Percentiles rank a stretch among this genome's conserved stretches.
Evolutionary conservation across 1,284 basidiomycete genomes (phyloP).

Genomic region (Thecaphora thlaspeos): DNA sequence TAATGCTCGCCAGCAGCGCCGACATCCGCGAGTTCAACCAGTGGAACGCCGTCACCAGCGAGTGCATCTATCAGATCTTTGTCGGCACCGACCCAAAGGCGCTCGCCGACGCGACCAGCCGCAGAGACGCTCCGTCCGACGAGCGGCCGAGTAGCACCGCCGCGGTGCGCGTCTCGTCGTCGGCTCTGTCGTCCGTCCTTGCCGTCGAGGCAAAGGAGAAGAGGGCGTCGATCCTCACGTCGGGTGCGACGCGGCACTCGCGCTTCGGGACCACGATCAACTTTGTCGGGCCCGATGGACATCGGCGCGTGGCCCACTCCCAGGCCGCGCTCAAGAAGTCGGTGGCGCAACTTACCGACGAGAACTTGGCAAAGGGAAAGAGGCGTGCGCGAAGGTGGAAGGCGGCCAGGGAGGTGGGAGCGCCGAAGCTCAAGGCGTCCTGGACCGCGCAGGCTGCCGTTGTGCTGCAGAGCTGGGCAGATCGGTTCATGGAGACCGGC

Average conservation of each 20-base stretch:
- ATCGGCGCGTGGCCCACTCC: conserved; percentile 40
- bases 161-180: not conserved
- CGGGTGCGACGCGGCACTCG: conserved; percentile 44
- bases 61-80: conserved; percentile 55
- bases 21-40: conserved; percentile 45
- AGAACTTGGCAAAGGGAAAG: conserved; percentile 24
- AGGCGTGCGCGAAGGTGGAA: conserved; percentile 34
- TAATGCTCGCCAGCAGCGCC: conserved; percentile 53
- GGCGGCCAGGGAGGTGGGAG: conserved; percentile 45
- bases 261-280: conserved; percentile 55
- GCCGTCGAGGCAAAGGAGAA: conserved; percentile 39
- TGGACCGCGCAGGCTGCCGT: conserved; percentile 45
- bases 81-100: conserved; percentile 36
- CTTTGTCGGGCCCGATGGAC: conserved; percentile 46
- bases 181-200: conserved; percentile 33
- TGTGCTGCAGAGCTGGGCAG: conserved; percentile 46
- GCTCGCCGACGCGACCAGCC: conserved; percentile 10
- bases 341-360: conserved; percentile 43
- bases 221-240: conserved; percentile 14
- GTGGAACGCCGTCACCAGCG: conserved; percentile 49
- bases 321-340: conserved; percentile 43
- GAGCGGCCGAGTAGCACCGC: not conserved
- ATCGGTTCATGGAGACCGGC: conserved; percentile 48
- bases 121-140: not conserved
- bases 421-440: conserved; percentile 27